Evolutionary conservation across 176 grass and related monocot species (phyloP).

Genomic region (Pontederia paniculata): DNA sequence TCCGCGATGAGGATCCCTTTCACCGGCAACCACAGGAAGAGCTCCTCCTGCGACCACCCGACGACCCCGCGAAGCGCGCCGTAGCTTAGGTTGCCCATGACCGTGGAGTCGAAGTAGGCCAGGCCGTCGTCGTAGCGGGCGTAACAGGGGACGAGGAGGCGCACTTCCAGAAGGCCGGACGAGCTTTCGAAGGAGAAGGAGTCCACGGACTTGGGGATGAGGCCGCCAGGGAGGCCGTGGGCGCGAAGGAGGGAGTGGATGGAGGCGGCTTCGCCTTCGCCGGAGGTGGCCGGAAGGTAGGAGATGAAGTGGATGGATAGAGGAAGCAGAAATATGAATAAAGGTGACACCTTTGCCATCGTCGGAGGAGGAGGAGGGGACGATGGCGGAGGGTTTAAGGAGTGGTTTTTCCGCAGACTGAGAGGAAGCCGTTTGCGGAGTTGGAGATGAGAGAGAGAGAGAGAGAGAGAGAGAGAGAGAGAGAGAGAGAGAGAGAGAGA

Average conservation of each 20-base stretch:
- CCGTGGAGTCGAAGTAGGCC: conserved; percentile 49
- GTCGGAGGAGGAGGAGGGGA: not conserved
- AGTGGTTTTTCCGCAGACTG: not conserved
- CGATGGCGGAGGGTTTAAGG: conserved; percentile 8
- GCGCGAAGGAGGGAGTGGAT: conserved; percentile 62
- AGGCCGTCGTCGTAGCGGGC: conserved; percentile 50
- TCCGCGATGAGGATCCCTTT: conserved; percentile 67
- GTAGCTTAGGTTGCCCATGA: conserved; percentile 67
- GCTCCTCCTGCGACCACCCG: conserved; percentile 69
- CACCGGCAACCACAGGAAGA: conserved; percentile 85
- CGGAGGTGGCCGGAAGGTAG: not conserved
- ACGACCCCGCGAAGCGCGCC: conserved; percentile 51
- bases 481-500: too few species aligned
- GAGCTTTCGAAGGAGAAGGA: conserved; percentile 40
- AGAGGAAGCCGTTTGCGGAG: too few species aligned
- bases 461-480: too few species aligned
- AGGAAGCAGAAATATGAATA: not conserved
- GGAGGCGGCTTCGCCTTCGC: conserved; percentile 6
- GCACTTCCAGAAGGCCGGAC: conserved; percentile 45
- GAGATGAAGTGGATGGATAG: conserved; percentile 9
- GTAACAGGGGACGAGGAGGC: conserved; percentile 51
- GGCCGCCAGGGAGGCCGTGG: conserved; percentile 57
- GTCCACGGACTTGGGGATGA: conserved; percentile 47
- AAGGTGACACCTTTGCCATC: conserved; percentile 35
- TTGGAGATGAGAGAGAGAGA: too few species aligned